A percentile compares a stretch with the other conserved stretches of the same genome.
phyloP scores from a whole-genome alignment of 768 basidiomycete genomes.

The Lentinula sp. region DNA sequence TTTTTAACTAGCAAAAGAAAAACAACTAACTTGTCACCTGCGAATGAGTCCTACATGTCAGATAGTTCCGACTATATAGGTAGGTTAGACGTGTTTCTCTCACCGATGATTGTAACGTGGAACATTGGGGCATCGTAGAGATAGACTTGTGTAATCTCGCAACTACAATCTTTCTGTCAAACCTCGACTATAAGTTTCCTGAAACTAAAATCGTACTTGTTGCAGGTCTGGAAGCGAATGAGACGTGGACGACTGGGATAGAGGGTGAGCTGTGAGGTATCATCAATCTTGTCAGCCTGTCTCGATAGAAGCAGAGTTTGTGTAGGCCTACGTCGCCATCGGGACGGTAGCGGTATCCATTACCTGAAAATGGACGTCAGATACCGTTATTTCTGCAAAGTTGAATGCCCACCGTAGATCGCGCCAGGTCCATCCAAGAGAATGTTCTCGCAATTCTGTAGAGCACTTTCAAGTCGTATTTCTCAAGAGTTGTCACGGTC shows the following conservation, averaged over 20 bases:
- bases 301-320: neutral
- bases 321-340: conserved; percentile 11
- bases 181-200: neutral
- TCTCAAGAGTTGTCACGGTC: neutral
- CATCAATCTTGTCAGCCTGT: neutral
- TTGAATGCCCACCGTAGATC: conserved; percentile 8
- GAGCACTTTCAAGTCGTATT: too few relatives aligned
- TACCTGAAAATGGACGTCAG: conserved; percentile 6
- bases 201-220: conserved; percentile 9
- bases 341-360: conserved; percentile 18
- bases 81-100: neutral
- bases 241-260: conserved; percentile 17
- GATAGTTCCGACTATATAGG: neutral
- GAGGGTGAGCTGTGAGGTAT: conserved; percentile 9
- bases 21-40: conserved; percentile 7
- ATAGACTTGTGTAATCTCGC: conserved; percentile 14
- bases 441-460: conserved; percentile 15
- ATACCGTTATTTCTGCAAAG: neutral
- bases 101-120: conserved; percentile 20
- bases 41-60: neutral
- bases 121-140: conserved; percentile 17
- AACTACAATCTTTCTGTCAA: conserved; percentile 3
- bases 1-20: neutral
- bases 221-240: conserved; percentile 19
- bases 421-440: conserved; percentile 16